Evolutionary conservation across 1,139 yeast species (phyloP), one percentile per base, ranked within the genome.

Genomic region (Meyerozyma carpophila): DNA sequence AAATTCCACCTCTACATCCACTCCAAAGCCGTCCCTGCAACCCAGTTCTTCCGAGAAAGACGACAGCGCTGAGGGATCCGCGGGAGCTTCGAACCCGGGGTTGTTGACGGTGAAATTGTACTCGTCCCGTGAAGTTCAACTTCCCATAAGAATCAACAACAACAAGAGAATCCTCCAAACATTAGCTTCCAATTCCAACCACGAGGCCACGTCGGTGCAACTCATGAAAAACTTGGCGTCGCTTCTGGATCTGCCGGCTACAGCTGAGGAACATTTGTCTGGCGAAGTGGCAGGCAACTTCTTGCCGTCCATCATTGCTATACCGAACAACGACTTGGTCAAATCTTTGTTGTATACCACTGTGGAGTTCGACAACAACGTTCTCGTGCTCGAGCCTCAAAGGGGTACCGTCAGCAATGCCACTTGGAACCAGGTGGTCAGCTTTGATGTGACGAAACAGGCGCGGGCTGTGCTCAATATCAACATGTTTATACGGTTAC

Each of bases 381-480:
- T 87, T 47, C 79, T 89, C 47, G 79, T 88, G n/a, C 77, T 88
- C 44, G 94, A 88, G 53, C 91, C 95, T 4, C 81, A 81, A 39
- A 73, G 79, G 47, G 95, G 95, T 13, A 77, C 89, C 0, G 73
- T 68, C 48, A 65, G 56, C 53, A 73, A 65, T 55, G 72, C 67
- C 43, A 73, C 66, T 20, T 93, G 96, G 82, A 91, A 90, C 61
- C 87, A 86, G 54, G 90, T 88, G 18, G 87, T 95, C 10, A 82
- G 91, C 8, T 93, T 93, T 61, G 98, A 93, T 73, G 95, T 91
- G 24, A 84, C 95, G 10, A 79, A 88, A 40, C 74, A 71, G 51
- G 31, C 29, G 50, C 47, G 46, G 46, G 52, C 27, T 49, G 59
- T 81, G 72, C 56, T 79, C 65, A 82, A 79, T 52, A 69, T 89